These are phyloP conservation scores for Penicillium capsulatum DNA, from an alignment of 2,329 filamentous ascomycete genomes.

Conservation along the genomic window DNA sequence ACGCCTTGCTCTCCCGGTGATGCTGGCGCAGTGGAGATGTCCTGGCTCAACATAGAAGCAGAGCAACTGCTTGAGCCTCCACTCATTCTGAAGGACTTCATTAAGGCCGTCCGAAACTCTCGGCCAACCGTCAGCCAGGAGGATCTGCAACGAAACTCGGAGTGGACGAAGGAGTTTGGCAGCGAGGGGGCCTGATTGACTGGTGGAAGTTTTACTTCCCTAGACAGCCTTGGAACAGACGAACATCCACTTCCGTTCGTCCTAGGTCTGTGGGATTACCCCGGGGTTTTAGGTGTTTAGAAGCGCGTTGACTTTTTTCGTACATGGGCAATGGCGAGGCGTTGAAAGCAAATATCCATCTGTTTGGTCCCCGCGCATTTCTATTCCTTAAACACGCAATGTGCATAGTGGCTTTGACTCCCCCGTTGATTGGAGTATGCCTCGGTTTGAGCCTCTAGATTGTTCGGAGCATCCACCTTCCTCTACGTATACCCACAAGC, in stretches of 20 bases:
- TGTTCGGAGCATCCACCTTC: too few species aligned
- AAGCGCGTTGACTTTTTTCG: slow-evolving; percentile 21
- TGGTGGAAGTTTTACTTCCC: background rate
- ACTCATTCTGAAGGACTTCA: slow-evolving; percentile 84
- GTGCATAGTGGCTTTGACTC: too few species aligned
- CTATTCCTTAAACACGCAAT: too few species aligned
- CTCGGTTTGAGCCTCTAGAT: too few species aligned
- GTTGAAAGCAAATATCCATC: slow-evolving; percentile 24
- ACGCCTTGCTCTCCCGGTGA: slow-evolving; percentile 96
- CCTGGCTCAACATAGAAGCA: slow-evolving; percentile 79
- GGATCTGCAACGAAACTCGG: slow-evolving; percentile 76
- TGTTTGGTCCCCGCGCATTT: too few species aligned
- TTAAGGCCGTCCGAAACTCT: slow-evolving; percentile 82
- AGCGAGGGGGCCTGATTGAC: slow-evolving; percentile 67
- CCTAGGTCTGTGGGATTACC: background rate
- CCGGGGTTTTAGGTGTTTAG: slow-evolving; percentile 25
- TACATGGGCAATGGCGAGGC: slow-evolving; percentile 25
- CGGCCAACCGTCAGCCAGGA: slow-evolving; percentile 85
- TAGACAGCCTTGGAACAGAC: slow-evolving; percentile 5
- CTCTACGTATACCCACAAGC: too few species aligned
- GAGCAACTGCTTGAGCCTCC: slow-evolving; percentile 83
- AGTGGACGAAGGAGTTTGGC: slow-evolving; percentile 96
- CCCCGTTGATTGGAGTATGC: too few species aligned
- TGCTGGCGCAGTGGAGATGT: slow-evolving; percentile 81
- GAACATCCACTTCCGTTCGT: background rate